A percentile compares a stretch with the other conserved stretches of the same genome.
Conservation (phyloP, 2,329 filamentous ascomycete species). For the Hymenoscyphus albidus region DNA sequence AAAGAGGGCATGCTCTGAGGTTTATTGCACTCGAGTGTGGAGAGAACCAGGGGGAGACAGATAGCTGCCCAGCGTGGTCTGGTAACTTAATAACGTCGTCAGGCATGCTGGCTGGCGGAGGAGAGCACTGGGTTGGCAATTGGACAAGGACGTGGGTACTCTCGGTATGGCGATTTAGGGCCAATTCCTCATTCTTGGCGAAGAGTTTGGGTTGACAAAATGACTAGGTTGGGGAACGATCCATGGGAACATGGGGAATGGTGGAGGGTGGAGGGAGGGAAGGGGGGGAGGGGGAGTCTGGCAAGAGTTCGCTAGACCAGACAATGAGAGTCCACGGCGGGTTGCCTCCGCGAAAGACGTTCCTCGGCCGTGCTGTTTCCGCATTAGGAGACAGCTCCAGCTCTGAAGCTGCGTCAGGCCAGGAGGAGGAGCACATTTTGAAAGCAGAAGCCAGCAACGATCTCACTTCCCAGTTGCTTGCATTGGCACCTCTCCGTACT, state of each 20-base stretch:
- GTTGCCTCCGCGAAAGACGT: slow-evolving; percentile 17
- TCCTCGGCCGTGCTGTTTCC: slow-evolving; percentile 17
- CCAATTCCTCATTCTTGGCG: slow-evolving; percentile 13
- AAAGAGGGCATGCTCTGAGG: slow-evolving; percentile 26
- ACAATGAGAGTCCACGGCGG: slow-evolving; percentile 12
- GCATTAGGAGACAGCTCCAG: slow-evolving; percentile 15
- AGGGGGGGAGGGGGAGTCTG: not conserved
- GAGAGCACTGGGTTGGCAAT: slow-evolving; percentile 8
- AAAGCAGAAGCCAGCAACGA: not conserved
- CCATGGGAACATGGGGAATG: slow-evolving; percentile 8
- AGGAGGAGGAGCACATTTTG: not conserved
- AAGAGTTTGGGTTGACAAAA: slow-evolving; percentile 1
- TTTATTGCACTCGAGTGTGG: slow-evolving; percentile 28
- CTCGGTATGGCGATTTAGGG: slow-evolving; percentile 15
- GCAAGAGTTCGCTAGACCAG: not conserved
- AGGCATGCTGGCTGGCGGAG: not conserved
- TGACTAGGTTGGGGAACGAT: slow-evolving; percentile 1
- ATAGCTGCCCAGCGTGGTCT: slow-evolving; percentile 8
- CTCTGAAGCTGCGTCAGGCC: slow-evolving; percentile 10
- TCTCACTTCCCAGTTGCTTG: slow-evolving; percentile 5
- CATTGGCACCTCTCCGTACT: not conserved
- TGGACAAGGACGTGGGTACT: slow-evolving; percentile 7
- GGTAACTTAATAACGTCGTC: slow-evolving; percentile 14
- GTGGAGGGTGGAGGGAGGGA: not conserved
- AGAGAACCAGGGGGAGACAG: slow-evolving; percentile 15